phyloP scores from a whole-genome alignment of 1,139 yeast species.

The Saccharomycopsis phalli region DNA sequence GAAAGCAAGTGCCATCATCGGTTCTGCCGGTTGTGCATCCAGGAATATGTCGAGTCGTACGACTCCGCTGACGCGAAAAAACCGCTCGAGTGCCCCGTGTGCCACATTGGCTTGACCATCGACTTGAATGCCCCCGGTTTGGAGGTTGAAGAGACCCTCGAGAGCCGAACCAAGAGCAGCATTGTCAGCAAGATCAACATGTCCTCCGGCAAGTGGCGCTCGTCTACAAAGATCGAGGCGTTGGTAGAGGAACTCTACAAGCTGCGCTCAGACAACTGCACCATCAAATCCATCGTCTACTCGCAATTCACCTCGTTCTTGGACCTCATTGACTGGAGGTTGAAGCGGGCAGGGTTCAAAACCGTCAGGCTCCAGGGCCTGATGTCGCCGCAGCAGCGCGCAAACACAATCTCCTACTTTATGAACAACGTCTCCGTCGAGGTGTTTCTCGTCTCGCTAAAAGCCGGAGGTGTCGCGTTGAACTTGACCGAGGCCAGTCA shows the following conservation, averaged over 20 bases:
- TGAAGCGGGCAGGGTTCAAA: constrained; percentile 86
- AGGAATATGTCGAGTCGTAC: constrained; percentile 80
- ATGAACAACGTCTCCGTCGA: constrained; percentile 90
- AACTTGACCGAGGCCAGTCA: constrained; percentile 95
- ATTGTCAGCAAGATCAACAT: constrained; percentile 83
- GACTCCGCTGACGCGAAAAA: constrained; percentile 44
- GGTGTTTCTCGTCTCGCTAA: constrained; percentile 85
- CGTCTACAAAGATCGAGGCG: constrained; percentile 95
- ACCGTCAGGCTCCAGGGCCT: constrained; percentile 93
- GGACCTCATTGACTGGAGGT: constrained; percentile 90
- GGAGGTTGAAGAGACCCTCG: constrained; percentile 57
- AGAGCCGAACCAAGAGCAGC: constrained; percentile 53
- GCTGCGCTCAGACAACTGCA: constrained; percentile 74
- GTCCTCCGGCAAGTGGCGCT: constrained; percentile 78
- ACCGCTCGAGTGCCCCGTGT: constrained; percentile 82
- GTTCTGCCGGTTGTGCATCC: constrained; percentile 86
- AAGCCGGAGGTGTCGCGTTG: constrained; percentile 98
- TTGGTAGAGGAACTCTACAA: constrained; percentile 86
- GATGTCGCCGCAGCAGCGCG: constrained; percentile 94
- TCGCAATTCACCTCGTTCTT: constrained; percentile 96
- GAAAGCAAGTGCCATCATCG: constrained; percentile 89
- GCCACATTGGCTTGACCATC: constrained; percentile 86
- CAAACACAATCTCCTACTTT: constrained; percentile 78
- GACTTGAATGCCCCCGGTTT: constrained; percentile 84
- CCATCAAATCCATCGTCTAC: constrained; percentile 91